A percentile compares a stretch with the other conserved stretches of the same genome.
phyloP scores from a whole-genome alignment of 331 rosid genomes.

The Prunus yedoensis region DNA sequence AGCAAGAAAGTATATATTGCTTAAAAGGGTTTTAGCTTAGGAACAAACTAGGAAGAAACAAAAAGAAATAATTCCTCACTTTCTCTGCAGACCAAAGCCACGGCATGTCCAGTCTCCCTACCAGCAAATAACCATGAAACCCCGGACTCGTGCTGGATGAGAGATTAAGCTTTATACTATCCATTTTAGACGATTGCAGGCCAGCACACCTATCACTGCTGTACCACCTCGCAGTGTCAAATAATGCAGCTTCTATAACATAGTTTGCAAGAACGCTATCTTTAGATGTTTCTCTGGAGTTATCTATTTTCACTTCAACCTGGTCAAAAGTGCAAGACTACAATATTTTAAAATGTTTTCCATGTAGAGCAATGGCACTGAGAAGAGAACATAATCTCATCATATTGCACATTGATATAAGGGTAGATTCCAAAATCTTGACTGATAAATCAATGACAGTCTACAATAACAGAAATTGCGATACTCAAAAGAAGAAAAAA shows the following conservation, averaged over 20 bases:
- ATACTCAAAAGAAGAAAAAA: neutral
- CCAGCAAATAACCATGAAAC: constrained; percentile 65
- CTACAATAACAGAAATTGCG: neutral
- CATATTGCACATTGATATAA: neutral
- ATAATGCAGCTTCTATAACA: constrained; percentile 68
- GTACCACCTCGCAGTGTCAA: constrained; percentile 63
- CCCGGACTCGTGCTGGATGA: constrained; percentile 41
- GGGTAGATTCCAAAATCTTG: neutral
- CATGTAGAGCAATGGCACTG: constrained; percentile 11
- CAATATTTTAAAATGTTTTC: neutral
- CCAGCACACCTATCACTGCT: constrained; percentile 45
- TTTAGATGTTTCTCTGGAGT: constrained; percentile 56
- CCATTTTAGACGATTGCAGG: constrained; percentile 63
- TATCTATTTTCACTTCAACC: constrained; percentile 91
- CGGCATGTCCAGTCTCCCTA: constrained; percentile 69
- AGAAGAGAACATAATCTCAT: constrained; percentile 2
- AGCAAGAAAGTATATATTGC: constrained; percentile 12
- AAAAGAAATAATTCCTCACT: constrained; percentile 41
- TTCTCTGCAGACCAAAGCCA: constrained; percentile 97
- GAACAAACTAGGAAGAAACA: constrained; percentile 7
- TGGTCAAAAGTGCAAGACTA: constrained; percentile 32
- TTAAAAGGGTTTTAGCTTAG: neutral
- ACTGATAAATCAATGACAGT: neutral
- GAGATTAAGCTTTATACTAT: constrained; percentile 52
- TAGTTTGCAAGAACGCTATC: constrained; percentile 55